A percentile compares a stretch with the other conserved stretches of the same genome.
phyloP scores from a whole-genome alignment of 2,329 filamentous ascomycete genomes.

The Alternaria viburni region DNA sequence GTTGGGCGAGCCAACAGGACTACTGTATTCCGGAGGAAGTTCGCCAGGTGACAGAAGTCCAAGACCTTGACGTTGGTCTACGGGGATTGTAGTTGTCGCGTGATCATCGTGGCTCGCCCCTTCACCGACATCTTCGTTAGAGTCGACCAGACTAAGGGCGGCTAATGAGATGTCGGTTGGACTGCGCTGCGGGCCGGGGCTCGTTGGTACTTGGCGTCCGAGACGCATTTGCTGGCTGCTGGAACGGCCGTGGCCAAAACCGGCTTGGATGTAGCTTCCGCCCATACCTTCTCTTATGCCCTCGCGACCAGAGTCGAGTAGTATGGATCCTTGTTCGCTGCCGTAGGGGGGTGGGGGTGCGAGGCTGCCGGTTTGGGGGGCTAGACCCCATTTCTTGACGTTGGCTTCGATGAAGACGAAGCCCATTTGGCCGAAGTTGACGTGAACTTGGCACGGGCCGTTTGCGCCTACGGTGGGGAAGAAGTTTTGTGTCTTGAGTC shows the following conservation, averaged over 20 bases:
- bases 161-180: constrained; percentile 96
- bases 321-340: constrained; percentile 93
- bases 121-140: constrained; percentile 72
- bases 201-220: constrained; percentile 71
- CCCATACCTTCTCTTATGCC: constrained; percentile 60
- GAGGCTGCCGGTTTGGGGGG: constrained; percentile 92
- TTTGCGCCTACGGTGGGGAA: constrained; percentile 98
- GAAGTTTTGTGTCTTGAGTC: constrained; percentile 93
- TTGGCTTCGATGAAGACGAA: constrained; percentile 99
- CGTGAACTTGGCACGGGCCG: constrained; percentile 88
- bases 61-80: constrained; percentile 32
- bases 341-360: constrained; percentile 96
- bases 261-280: constrained; percentile 54
- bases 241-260: constrained; percentile 70
- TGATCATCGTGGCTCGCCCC: constrained; percentile 64
- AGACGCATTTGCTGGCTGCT: constrained; percentile 80
- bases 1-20: constrained; percentile 48
- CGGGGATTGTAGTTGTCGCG: constrained; percentile 20
- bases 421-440: constrained; percentile 96
- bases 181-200: constrained; percentile 85
- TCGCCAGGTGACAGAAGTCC: constrained; percentile 46
- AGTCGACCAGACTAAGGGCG: constrained; percentile 75
- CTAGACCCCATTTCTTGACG: constrained; percentile 99
- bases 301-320: constrained; percentile 79
- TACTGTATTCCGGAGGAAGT: constrained; percentile 59